A percentile compares a stretch with the other conserved stretches of the same genome.
Conservation (phyloP, 2,329 filamentous ascomycete genomes). For the Fusarium phyllophilum region DNA sequence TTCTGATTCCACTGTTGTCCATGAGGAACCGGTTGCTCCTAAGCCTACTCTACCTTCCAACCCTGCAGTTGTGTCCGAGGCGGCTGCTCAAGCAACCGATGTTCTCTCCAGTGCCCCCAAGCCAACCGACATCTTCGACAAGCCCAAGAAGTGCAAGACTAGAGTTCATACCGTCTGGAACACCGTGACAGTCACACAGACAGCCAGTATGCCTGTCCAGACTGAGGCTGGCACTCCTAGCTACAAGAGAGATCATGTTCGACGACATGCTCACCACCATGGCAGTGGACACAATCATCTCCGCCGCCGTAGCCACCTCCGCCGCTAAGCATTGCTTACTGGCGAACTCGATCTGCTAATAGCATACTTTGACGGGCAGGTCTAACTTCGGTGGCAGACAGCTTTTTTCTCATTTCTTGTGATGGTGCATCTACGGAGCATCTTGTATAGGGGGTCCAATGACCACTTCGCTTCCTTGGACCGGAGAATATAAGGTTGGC, state of each 20-base stretch:
- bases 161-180: constrained; percentile 55
- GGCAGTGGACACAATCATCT: constrained; percentile 29
- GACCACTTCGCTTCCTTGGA: constrained; percentile 9
- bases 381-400: not conserved
- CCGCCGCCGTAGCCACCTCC: constrained; percentile 45
- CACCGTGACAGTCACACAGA: constrained; percentile 57
- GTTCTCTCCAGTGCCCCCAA: constrained; percentile 20
- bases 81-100: constrained; percentile 22
- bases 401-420: constrained; percentile 18
- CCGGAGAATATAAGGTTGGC: constrained; percentile 25
- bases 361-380: constrained; percentile 8
- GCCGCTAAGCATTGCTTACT: constrained; percentile 34
- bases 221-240: constrained; percentile 17
- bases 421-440: constrained; percentile 19
- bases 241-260: constrained; percentile 42
- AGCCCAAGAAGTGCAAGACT: constrained; percentile 42
- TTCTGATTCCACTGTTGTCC: constrained; percentile 3
- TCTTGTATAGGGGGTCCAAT: constrained; percentile 18
- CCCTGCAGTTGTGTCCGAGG: constrained; percentile 29
- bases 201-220: constrained; percentile 35
- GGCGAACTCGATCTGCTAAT: constrained; percentile 25
- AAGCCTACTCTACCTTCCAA: constrained; percentile 19
- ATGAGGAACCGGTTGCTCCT: constrained; percentile 10
- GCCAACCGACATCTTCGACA: constrained; percentile 29
- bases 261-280: constrained; percentile 53